A percentile compares a stretch with the other conserved stretches of the same genome.
Evolutionary conservation across 1,284 basidiomycete species (phyloP).

Genomic region (Fomes fomentarius): DNA sequence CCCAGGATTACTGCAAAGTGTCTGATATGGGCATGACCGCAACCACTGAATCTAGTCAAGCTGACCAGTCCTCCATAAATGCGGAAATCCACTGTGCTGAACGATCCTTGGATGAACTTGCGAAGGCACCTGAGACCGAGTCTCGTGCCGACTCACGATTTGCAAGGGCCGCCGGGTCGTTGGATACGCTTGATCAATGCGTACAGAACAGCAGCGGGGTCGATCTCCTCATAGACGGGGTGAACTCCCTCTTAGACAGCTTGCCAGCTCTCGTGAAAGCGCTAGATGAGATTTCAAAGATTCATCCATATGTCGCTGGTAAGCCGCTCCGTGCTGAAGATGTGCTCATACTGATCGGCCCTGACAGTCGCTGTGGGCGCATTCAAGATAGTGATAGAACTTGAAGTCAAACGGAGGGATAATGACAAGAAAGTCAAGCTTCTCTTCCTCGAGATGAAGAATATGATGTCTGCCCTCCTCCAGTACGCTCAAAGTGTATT

Average conservation of each 20-base stretch:
- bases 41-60: too few relatives aligned
- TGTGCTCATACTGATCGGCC: neutral
- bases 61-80: too few relatives aligned
- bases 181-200: neutral
- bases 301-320: slow-evolving; percentile 34
- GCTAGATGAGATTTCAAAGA: slow-evolving; percentile 27
- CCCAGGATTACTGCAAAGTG: too few relatives aligned
- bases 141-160: too few relatives aligned
- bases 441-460: slow-evolving; percentile 47
- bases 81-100: too few relatives aligned
- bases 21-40: too few relatives aligned
- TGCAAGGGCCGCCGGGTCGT: too few relatives aligned
- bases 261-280: slow-evolving; percentile 27
- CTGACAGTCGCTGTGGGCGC: slow-evolving; percentile 45
- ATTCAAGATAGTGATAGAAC: slow-evolving; percentile 44
- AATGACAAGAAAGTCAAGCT: slow-evolving; percentile 46
- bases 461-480: slow-evolving; percentile 46
- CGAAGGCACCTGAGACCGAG: too few relatives aligned
- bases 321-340: neutral
- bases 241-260: slow-evolving; percentile 27
- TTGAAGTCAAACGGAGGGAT: slow-evolving; percentile 43
- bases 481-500: slow-evolving; percentile 33
- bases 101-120: too few relatives aligned
- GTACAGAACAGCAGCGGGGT: neutral
- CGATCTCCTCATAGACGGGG: slow-evolving; percentile 8